Conservation (phyloP, 345 rosid genomes). For the Streptanthus diversifolius region DNA sequence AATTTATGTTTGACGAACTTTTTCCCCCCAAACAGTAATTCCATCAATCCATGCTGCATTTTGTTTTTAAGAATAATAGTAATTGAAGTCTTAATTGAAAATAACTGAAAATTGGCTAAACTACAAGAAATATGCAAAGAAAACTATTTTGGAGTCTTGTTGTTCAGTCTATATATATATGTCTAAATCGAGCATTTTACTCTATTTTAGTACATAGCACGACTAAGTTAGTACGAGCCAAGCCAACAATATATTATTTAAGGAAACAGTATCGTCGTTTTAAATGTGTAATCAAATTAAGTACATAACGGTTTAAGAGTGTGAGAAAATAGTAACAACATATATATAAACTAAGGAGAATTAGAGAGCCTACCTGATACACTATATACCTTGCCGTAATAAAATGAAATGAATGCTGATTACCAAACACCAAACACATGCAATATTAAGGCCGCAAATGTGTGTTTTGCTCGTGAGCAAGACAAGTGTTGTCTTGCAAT, state of each 20-base stretch:
- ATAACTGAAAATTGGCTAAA: background rate
- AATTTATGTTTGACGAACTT: too few relatives aligned
- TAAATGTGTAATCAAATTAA: background rate
- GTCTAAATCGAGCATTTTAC: background rate
- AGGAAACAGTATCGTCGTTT: background rate
- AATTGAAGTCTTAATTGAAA: background rate
- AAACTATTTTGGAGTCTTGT: background rate
- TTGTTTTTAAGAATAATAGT: too few relatives aligned
- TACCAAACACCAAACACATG: slow-evolving; percentile 6
- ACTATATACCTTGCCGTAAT: background rate
- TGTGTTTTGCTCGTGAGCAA: background rate
- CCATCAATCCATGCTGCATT: too few relatives aligned
- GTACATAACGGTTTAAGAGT: background rate
- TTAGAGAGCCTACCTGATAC: background rate
- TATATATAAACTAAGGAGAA: background rate
- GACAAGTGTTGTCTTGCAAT: too few relatives aligned
- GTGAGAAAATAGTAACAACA: background rate
- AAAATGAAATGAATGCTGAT: background rate
- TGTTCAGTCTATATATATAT: background rate
- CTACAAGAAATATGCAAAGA: background rate
- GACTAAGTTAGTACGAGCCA: background rate
- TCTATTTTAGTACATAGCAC: background rate
- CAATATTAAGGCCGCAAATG: background rate
- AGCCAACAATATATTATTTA: background rate
- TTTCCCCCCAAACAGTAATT: too few relatives aligned